These are phyloP conservation scores for Acacia pycnantha DNA, from an alignment of 331 rosid species.

Conservation along the genomic window DNA sequence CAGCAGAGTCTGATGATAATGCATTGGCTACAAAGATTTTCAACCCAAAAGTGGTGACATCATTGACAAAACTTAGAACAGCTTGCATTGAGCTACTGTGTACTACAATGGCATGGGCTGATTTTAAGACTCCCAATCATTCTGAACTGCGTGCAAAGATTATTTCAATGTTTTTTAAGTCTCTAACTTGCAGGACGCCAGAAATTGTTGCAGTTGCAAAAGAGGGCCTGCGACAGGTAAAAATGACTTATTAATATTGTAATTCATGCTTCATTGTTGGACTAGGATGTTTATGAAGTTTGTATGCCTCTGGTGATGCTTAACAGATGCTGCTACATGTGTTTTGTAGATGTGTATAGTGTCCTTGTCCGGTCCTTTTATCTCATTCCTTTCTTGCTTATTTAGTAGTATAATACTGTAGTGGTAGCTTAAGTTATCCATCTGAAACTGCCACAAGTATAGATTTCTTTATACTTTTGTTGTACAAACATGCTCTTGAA, in stretches of 20 bases:
- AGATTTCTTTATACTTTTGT: neutral
- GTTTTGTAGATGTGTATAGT: neutral
- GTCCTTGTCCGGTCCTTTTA: neutral
- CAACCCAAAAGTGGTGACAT: conserved; percentile 92
- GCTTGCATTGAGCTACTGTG: conserved; percentile 97
- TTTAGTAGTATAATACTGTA: neutral
- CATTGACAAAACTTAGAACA: conserved; percentile 87
- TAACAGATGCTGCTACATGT: neutral
- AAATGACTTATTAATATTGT: neutral
- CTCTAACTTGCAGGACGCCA: conserved; percentile 90
- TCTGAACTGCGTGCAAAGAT: conserved; percentile 95
- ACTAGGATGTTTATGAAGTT: neutral
- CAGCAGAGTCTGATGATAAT: conserved; percentile 97
- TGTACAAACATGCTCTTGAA: neutral
- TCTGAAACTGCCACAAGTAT: neutral
- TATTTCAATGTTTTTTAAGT: conserved; percentile 96
- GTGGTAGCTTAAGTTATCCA: neutral
- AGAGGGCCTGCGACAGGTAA: conserved; percentile 97
- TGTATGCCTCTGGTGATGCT: neutral
- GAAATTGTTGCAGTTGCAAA: conserved; percentile 99
- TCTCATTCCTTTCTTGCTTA: neutral
- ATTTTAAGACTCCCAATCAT: conserved; percentile 89
- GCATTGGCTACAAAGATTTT: conserved; percentile 87
- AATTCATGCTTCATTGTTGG: neutral
- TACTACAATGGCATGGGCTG: conserved; percentile 99